Evolutionary conservation across 2,329 filamentous ascomycete genomes (phyloP).

Genomic region (Xylariales sp.): DNA sequence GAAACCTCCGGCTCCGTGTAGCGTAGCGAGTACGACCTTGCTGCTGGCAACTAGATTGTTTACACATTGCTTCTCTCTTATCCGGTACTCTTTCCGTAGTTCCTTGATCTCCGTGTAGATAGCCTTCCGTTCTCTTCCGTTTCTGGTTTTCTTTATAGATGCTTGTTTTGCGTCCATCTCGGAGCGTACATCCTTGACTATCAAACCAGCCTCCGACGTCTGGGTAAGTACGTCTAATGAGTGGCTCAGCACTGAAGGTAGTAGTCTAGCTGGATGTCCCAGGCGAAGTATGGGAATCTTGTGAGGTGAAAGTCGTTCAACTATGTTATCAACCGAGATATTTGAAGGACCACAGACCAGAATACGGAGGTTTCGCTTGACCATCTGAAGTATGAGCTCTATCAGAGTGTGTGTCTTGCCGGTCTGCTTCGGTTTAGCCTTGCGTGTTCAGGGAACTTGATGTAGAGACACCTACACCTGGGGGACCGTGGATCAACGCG

Average conservation of each 20-base stretch:
- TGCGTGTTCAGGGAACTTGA: not conserved
- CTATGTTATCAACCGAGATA: constrained; percentile 96
- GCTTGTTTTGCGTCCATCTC: constrained; percentile 93
- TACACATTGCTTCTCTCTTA: constrained; percentile 79
- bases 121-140: constrained; percentile 69
- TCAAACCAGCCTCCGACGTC: constrained; percentile 81
- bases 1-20: constrained; percentile 85
- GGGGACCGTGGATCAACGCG: constrained; percentile 88
- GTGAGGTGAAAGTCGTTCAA: constrained; percentile 81
- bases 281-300: constrained; percentile 84
- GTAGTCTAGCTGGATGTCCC: constrained; percentile 84
- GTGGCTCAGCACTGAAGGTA: constrained; percentile 83
- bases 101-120: constrained; percentile 85
- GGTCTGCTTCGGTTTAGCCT: no score
- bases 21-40: constrained; percentile 84
- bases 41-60: constrained; percentile 68
- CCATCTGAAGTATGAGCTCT: constrained; percentile 87
- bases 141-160: constrained; percentile 80
- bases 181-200: constrained; percentile 82
- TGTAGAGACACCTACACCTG: constrained; percentile 52
- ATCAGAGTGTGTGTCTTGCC: constrained; percentile 97
- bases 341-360: constrained; percentile 97
- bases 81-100: constrained; percentile 80
- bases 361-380: constrained; percentile 67
- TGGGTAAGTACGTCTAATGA: constrained; percentile 88